These are phyloP conservation scores for Ulmus americana DNA, from an alignment of 331 rosid species.

Conservation along the genomic window DNA sequence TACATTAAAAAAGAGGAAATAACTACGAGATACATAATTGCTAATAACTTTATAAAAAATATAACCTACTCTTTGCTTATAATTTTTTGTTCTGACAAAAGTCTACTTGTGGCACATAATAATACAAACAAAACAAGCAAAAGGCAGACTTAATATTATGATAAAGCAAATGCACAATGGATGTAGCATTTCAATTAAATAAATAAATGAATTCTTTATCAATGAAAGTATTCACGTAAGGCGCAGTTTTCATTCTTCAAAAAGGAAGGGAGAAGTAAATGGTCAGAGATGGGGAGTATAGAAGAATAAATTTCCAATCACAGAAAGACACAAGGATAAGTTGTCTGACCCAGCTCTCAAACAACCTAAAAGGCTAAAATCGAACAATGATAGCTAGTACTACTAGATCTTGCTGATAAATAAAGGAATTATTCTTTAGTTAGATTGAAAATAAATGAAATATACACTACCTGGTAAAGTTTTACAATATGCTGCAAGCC, in stretches of 20 bases:
- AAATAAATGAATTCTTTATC: background rate
- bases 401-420: background rate
- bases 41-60: background rate
- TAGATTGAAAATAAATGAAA: slow-evolving; percentile 1
- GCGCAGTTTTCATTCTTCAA: background rate
- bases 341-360: background rate
- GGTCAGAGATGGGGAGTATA: background rate
- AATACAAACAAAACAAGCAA: background rate
- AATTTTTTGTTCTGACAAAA: no score
- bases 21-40: slow-evolving; percentile 1
- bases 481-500: slow-evolving; percentile 87
- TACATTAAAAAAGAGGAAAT: slow-evolving; percentile 21
- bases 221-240: background rate
- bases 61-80: background rate
- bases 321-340: no score
- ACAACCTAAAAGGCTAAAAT: background rate
- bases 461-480: slow-evolving; percentile 71
- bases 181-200: background rate
- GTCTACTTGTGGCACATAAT: background rate
- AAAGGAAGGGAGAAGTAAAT: background rate
- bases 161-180: background rate
- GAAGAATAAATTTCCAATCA: background rate
- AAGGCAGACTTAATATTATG: background rate
- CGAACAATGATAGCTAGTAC: background rate
- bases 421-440: background rate